Conservation (phyloP, 306 rosid genomes). For the Geum urbanum region DNA sequence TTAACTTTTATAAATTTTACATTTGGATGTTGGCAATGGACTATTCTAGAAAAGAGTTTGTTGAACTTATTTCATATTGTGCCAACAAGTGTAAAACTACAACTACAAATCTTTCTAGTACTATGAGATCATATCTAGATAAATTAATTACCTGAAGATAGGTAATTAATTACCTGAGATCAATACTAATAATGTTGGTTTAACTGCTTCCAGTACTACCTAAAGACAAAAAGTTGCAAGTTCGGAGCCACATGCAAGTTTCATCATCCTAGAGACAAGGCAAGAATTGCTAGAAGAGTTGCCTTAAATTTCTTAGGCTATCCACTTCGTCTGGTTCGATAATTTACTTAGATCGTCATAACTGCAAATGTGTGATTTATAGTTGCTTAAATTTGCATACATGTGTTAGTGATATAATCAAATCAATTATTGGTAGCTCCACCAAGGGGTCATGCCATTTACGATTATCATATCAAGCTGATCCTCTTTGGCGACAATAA, state of each 20-base stretch:
- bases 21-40: conserved; percentile 48
- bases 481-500: too few species aligned
- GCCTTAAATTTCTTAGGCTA: conserved; percentile 84
- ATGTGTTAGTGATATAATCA: too few species aligned
- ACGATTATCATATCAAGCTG: too few species aligned
- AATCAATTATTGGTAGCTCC: too few species aligned
- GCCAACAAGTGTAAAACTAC: conserved; percentile 58
- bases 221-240: conserved; percentile 96
- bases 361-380: too few species aligned
- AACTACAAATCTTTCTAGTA: conserved; percentile 51
- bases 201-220: conserved; percentile 65
- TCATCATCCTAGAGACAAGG: conserved; percentile 96
- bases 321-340: conserved; percentile 90
- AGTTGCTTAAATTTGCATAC: too few species aligned
- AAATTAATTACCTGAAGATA: conserved; percentile 48
- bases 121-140: conserved; percentile 51
- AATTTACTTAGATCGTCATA: too few species aligned
- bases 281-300: conserved; percentile 92
- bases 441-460: too few species aligned
- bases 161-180: too few species aligned
- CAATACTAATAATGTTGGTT: conserved; percentile 17
- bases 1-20: background rate
- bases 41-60: conserved; percentile 47
- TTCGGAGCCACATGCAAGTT: conserved; percentile 98
- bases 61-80: conserved; percentile 71